Base-by-base conservation (phyloP, 2,329 filamentous ascomycete species). In the Alternaria brassicae region DNA sequence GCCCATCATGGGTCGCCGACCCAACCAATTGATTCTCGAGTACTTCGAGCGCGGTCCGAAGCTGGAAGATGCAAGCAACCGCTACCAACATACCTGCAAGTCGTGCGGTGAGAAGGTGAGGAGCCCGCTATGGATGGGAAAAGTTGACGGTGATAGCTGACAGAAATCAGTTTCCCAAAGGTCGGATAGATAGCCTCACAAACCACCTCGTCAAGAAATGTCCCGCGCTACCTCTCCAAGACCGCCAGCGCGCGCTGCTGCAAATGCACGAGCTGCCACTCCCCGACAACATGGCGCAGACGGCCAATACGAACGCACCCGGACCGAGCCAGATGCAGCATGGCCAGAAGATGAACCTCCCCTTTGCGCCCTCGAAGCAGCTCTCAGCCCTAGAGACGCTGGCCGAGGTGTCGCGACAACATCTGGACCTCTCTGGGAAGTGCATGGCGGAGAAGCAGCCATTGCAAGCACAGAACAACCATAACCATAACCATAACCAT, bases 51-150 rank as follows among this genome's bases (percentile, higher is more conserved):
- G 93, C 68, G 93, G 93, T 9, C 86, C 88, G 37, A 97, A 97
- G 80, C 85, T 97, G 71, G 88, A 90, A 74, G 92, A 97, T 80
- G 90, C 91, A 65, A 95, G 91, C 81, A 97, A 96, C 78, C 88
- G 93, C 58, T 97, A 97, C 75, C 89, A 92, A 70, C 92, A 97
- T 75, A 95, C 91, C 12, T 97, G 93, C 86, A 94, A 91, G 78
- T 85, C 88, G 66, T 96, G 92, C 77, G 92, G 92, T 67, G 91
- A 95, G 79, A 90, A 91, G 69, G 80, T 81, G 53, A 41, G 60
- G 58, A 49, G 54, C 62, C 61, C 67, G 59, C 63, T 30, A 54
- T 56, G 28, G 54, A 54, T 56, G 28, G 54, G 53, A 62, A 61
- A 65, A 60, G 44, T 56, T 42, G 48, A 56, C 56, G 53, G 30